phyloP scores from a whole-genome alignment of 768 basidiomycete genomes.

The Rhizopogon vinicolor region DNA sequence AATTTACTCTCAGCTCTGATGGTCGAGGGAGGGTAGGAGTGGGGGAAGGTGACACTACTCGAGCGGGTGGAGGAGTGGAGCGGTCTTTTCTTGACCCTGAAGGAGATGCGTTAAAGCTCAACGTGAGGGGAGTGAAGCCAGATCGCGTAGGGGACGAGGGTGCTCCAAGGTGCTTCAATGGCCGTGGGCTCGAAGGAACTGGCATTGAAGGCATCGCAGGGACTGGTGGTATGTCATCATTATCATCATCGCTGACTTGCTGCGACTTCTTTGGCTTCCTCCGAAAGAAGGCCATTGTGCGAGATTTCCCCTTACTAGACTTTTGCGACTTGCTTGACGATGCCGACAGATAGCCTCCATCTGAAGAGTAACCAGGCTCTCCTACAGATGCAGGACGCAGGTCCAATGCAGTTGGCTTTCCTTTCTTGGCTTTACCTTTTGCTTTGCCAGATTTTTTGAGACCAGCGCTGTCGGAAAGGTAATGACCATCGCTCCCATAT shows the following conservation, averaged over 20 bases:
- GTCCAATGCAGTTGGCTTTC: slow-evolving; percentile 14
- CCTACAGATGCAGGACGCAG: slow-evolving; percentile 11
- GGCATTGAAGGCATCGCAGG: slow-evolving; percentile 23
- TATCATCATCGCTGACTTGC: slow-evolving; percentile 25
- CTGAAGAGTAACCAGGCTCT: slow-evolving; percentile 20
- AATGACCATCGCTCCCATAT: slow-evolving; percentile 27
- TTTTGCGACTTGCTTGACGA: slow-evolving; percentile 29
- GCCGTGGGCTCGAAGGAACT: slow-evolving; percentile 25
- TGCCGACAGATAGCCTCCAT: slow-evolving; percentile 29
- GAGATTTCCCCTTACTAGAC: slow-evolving; percentile 23
- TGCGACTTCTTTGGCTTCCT: slow-evolving; percentile 23
- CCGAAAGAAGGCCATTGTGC: slow-evolving; percentile 29
- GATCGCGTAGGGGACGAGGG: slow-evolving; percentile 24
- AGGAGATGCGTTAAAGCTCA: slow-evolving; percentile 16
- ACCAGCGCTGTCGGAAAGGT: slow-evolving; percentile 21
- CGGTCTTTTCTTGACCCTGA: slow-evolving; percentile 14
- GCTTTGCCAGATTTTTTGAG: slow-evolving; percentile 16
- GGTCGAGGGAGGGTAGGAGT: slow-evolving; percentile 5
- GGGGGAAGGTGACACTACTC: slow-evolving; percentile 1
- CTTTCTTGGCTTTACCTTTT: slow-evolving; percentile 16
- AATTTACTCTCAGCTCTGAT: slow-evolving; percentile 2
- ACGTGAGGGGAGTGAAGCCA: slow-evolving; percentile 22
- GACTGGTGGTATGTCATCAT: slow-evolving; percentile 25
- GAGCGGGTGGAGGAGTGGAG: slow-evolving; percentile 21
- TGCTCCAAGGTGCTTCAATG: slow-evolving; percentile 17